Base-by-base conservation (phyloP, 345 rosid genomes). In the Eucalyptus curtisii region DNA sequence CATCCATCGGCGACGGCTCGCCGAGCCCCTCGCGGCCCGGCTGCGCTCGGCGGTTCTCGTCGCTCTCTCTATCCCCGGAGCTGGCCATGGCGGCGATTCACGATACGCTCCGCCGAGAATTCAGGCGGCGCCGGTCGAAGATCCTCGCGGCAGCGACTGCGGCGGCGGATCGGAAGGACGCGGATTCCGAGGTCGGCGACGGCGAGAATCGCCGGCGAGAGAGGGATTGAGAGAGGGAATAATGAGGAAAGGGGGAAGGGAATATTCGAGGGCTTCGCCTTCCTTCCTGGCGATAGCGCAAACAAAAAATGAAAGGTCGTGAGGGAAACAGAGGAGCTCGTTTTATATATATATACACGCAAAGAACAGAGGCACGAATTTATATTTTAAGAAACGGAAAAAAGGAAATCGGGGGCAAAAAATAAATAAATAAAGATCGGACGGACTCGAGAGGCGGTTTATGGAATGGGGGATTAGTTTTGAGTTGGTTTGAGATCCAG, bases 21-120 rank as follows among this genome's bases (percentile, higher is more conserved):
- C 49, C 84, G 31, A 57, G 61, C 61, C 61, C 48, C 50, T 91
- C 95, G 17, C 90, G 91, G 93, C 88, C 88, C 25, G 92, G 59
- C 53, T 66, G 94, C 88, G 92, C 94, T 31, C 76, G 85, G 37
- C 66, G 86, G 88, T 93, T 93, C 64, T 91, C 93, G 19, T 91
- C 89, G 50, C 88, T 90, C 40, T 92, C 96, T 49, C 84, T 40
- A 25, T 76, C 30, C 47, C 47, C 84, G 14, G 84, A 40, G 84
- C 22, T 40, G 14, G 84, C 84, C 84, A 76, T 76, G 47, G 47
- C 15, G 61, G 27, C 8, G 84, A 37, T 40, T 40, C 84, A 11
- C 84, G 47, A 22, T 76, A 13, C 7, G 13, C 30, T 11, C 27
- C 30, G 15, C 84, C 30, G 27, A 76, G 57, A 11, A 40, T 40